These are phyloP conservation scores for Alternaria viburni DNA, from an alignment of 2,329 filamentous ascomycete genomes.

Conservation along the genomic window DNA sequence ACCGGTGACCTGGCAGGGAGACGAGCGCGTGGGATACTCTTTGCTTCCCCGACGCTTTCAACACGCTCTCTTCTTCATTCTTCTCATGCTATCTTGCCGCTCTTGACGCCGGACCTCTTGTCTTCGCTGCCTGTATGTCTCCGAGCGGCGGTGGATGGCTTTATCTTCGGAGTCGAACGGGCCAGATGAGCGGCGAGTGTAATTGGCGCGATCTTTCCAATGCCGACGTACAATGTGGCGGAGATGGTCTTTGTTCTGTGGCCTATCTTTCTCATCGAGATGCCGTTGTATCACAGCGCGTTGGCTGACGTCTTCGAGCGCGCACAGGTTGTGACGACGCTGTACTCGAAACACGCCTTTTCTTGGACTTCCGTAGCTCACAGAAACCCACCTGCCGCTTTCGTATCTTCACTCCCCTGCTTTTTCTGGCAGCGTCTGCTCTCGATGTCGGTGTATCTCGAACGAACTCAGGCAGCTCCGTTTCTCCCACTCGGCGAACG, in stretches of 20 bases:
- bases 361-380: too few relatives aligned
- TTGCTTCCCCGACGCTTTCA: not conserved
- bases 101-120: rapidly evolving
- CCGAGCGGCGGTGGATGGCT: rapidly evolving
- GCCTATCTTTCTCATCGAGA: not conserved
- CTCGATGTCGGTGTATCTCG: not conserved
- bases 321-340: too few relatives aligned
- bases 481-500: not conserved
- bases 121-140: not conserved
- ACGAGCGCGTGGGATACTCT: not conserved
- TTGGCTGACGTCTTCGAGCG: not conserved
- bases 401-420: not conserved
- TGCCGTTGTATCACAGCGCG: not conserved
- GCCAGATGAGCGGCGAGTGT: not conserved
- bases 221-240: not conserved
- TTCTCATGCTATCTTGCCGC: too few relatives aligned
- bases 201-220: not conserved
- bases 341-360: too few relatives aligned
- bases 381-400: too few relatives aligned
- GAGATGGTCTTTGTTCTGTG: not conserved
- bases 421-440: not conserved
- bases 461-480: not conserved
- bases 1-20: not conserved
- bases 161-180: rapidly evolving
- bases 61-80: not conserved